Evolutionary conservation across 2,329 filamentous ascomycete genomes (phyloP).

Genomic region (Pezicula radicicola): DNA sequence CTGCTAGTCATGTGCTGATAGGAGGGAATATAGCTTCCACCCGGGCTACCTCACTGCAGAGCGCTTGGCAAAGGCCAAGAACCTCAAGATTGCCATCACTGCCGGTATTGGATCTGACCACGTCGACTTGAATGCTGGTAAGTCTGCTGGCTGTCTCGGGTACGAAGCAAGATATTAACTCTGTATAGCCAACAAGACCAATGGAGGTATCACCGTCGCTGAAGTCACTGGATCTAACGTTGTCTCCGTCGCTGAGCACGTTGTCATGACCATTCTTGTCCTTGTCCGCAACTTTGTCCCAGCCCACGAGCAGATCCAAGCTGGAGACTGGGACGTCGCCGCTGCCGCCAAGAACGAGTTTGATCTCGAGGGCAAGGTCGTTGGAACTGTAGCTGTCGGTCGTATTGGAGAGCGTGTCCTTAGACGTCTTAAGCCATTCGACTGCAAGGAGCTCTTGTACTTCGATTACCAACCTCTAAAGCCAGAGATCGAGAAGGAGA

Average conservation of each 20-base stretch:
- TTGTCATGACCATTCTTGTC: conserved; percentile 96
- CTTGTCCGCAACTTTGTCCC: conserved; percentile 98
- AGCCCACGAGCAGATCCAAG: conserved; percentile 88
- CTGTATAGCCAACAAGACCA: conserved; percentile 84
- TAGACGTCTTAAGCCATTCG: conserved; percentile 91
- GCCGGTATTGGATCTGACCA: conserved; percentile 98
- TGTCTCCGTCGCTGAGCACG: conserved; percentile 97
- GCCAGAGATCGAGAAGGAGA: conserved; percentile 87
- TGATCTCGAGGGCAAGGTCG: conserved; percentile 95
- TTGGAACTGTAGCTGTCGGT: conserved; percentile 95
- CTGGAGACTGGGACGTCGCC: conserved; percentile 93
- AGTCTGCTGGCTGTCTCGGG: background rate
- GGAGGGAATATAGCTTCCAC: conserved; percentile 69
- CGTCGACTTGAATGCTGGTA: conserved; percentile 73
- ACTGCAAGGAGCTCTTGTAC: conserved; percentile 99
- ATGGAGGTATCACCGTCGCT: conserved; percentile 93
- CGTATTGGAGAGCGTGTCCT: conserved; percentile 98
- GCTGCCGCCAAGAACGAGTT: conserved; percentile 97
- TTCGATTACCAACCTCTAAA: conserved; percentile 97
- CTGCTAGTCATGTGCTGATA: conserved; percentile 2
- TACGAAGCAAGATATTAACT: background rate
- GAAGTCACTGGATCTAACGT: conserved; percentile 99
- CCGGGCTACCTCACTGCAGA: conserved; percentile 96
- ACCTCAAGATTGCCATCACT: conserved; percentile 94
- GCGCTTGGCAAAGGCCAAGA: conserved; percentile 96